phyloP scores from a whole-genome alignment of 352 stramenopile species.

The Peronosclerospora sorghi region DNA sequence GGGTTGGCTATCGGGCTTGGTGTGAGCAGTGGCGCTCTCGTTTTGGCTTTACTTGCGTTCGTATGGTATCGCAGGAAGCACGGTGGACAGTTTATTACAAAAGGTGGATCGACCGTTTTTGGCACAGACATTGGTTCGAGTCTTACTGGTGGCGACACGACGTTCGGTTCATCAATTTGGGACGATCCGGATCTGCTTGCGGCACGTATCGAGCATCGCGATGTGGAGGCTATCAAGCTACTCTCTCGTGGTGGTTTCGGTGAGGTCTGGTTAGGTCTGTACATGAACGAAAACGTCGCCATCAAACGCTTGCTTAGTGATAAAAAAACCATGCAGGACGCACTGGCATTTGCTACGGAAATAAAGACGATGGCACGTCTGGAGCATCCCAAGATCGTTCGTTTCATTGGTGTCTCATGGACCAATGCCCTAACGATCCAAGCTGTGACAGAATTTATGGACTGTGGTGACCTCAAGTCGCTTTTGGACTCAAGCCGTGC shows the following conservation, averaged over 20 bases:
- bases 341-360: conserved; percentile 45
- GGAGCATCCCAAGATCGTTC: conserved; percentile 56
- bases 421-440: conserved; percentile 48
- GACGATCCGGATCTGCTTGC: conserved; percentile 50
- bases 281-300: conserved; percentile 56
- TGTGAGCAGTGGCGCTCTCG: conserved; percentile 27
- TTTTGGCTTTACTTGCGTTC: conserved; percentile 33
- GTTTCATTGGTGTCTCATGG: conserved; percentile 62
- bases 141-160: conserved; percentile 26
- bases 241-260: conserved; percentile 55
- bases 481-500: conserved; percentile 30
- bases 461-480: conserved; percentile 48
- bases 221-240: conserved; percentile 44
- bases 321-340: conserved; percentile 45
- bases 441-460: conserved; percentile 57
- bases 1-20: conserved; percentile 32
- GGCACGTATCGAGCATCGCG: conserved; percentile 40
- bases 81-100: conserved; percentile 17
- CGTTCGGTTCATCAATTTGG: conserved; percentile 47
- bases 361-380: conserved; percentile 47
- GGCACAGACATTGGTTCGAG: conserved; percentile 24
- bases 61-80: conserved; percentile 33
- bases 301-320: conserved; percentile 47
- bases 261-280: conserved; percentile 56
- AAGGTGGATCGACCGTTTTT: conserved; percentile 18